Evolutionary conservation across 805 yeast genomes (phyloP).

Genomic region (Saturnispora galanensis): DNA sequence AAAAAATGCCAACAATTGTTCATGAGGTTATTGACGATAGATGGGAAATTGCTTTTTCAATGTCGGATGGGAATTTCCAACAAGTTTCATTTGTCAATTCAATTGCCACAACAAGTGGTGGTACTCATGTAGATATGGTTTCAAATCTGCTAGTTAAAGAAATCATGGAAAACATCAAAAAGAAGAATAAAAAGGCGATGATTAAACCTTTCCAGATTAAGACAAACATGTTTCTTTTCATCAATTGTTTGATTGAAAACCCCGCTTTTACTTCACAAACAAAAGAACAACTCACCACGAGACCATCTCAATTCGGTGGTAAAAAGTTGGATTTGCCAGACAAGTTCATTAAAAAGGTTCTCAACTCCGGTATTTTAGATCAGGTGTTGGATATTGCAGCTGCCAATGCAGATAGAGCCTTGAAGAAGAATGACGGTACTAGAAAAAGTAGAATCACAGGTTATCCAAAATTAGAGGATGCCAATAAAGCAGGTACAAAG

Average conservation of each 20-base stretch:
- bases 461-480: constrained; percentile 85
- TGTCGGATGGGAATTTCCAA: constrained; percentile 80
- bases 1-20: constrained; percentile 48
- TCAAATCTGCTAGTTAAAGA: constrained; percentile 78
- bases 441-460: constrained; percentile 80
- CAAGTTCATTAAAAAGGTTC: constrained; percentile 58
- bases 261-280: constrained; percentile 98
- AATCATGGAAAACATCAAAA: constrained; percentile 63
- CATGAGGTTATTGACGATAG: constrained; percentile 75
- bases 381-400: constrained; percentile 76
- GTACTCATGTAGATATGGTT: constrained; percentile 84
- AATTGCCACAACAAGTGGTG: constrained; percentile 95
- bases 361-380: constrained; percentile 64
- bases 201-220: constrained; percentile 83
- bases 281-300: constrained; percentile 88
- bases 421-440: constrained; percentile 82
- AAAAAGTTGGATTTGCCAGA: constrained; percentile 65
- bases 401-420: constrained; percentile 77
- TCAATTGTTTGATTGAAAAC: constrained; percentile 88
- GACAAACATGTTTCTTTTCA: constrained; percentile 80
- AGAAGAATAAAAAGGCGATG: constrained; percentile 51
- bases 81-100: constrained; percentile 97
- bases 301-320: constrained; percentile 83
- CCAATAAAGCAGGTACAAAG: constrained; percentile 89
- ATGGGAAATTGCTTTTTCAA: constrained; percentile 95